These are phyloP conservation scores for Oryza coarctata DNA, from an alignment of 176 grass and related monocot genomes.

Conservation along the genomic window DNA sequence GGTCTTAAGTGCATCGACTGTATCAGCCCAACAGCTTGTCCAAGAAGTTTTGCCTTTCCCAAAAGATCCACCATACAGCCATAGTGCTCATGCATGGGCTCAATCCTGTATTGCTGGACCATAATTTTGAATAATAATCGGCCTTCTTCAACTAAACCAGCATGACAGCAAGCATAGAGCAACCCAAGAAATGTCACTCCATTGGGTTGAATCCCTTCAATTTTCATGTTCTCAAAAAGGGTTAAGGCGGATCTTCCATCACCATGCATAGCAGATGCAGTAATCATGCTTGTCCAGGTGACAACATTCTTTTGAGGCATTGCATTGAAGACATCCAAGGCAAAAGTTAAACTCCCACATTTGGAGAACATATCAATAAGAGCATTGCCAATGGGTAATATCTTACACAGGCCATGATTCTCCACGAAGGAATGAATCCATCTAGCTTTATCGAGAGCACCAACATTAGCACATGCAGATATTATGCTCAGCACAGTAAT, in stretches of 20 bases:
- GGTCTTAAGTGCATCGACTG: constrained; percentile 68
- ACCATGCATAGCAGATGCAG: constrained; percentile 78
- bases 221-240: constrained; percentile 73
- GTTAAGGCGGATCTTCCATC: constrained; percentile 59
- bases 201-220: constrained; percentile 65
- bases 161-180: constrained; percentile 79
- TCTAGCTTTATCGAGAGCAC: constrained; percentile 71
- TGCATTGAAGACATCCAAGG: constrained; percentile 58
- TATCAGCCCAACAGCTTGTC: constrained; percentile 68
- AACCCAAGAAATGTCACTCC: constrained; percentile 78
- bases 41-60: constrained; percentile 62
- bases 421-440: constrained; percentile 52
- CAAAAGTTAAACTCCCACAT: constrained; percentile 70
- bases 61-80: constrained; percentile 84
- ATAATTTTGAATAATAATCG: constrained; percentile 62
- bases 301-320: constrained; percentile 75
- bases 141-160: constrained; percentile 79
- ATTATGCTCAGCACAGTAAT: constrained; percentile 75
- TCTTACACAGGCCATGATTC: constrained; percentile 49
- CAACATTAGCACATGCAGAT: constrained; percentile 72
- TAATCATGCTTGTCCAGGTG: constrained; percentile 92
- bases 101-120: constrained; percentile 55
- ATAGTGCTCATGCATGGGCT: constrained; percentile 61
- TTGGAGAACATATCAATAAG: constrained; percentile 96
- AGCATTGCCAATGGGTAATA: constrained; percentile 67